A percentile compares a stretch with the other conserved stretches of the same genome.
Evolutionary conservation across 2,329 filamentous ascomycete genomes (phyloP).

Genomic region (Scedosporium minutisporum): DNA sequence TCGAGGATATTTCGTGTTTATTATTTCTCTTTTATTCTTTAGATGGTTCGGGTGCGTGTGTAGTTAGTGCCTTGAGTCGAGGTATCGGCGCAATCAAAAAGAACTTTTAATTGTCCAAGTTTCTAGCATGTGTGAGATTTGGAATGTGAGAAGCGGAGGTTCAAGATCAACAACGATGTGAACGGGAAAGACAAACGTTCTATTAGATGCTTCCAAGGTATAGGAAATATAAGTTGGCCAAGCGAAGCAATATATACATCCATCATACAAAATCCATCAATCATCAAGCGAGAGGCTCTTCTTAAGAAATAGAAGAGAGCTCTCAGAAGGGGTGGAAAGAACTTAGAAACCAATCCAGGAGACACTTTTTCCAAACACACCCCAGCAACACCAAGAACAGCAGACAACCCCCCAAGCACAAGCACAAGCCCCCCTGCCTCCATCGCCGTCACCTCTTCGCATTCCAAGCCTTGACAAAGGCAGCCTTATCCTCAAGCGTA

Average conservation of each 20-base stretch:
- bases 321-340: background rate
- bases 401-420: background rate
- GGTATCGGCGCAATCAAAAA: background rate
- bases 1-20: too few species aligned
- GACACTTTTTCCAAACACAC: background rate
- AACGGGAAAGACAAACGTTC: background rate
- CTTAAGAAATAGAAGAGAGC: background rate
- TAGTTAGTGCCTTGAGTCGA: background rate
- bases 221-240: conserved; percentile 7
- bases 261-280: background rate
- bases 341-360: background rate
- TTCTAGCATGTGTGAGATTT: background rate
- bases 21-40: background rate
- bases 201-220: conserved; percentile 1
- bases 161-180: too few species aligned
- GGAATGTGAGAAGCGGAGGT: too few species aligned
- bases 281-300: background rate
- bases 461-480: conserved; percentile 64
- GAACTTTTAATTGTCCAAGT: background rate
- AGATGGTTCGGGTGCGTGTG: background rate
- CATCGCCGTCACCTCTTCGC: conserved; percentile 22
- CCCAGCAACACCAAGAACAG: background rate
- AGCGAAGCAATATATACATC: background rate
- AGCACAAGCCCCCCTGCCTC: background rate
- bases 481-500: conserved; percentile 70